A percentile compares a stretch with the other conserved stretches of the same genome.
These are phyloP conservation scores for Leishmania mexicana DNA, from an alignment of 208 protist species.

Conservation along the genomic window DNA sequence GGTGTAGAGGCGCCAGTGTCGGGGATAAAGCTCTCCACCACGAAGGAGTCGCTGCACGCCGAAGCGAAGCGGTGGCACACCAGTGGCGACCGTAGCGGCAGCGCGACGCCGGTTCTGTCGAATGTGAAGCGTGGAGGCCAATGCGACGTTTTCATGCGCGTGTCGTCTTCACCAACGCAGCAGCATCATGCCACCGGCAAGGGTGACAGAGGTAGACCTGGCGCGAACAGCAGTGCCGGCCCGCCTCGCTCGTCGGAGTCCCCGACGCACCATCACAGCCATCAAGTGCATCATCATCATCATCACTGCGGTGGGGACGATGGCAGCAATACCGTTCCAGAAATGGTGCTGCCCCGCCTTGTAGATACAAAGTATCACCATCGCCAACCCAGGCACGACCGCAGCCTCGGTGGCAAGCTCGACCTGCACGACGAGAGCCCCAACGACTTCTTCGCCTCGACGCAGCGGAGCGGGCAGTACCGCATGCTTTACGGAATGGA, in stretches of 20 bases:
- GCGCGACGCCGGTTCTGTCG: background rate
- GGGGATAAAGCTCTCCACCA: background rate
- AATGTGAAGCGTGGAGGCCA: background rate
- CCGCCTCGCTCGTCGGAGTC: background rate
- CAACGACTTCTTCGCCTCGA: slow-evolving; percentile 5
- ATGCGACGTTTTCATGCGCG: slow-evolving; percentile 17
- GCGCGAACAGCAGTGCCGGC: background rate
- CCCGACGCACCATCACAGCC: background rate
- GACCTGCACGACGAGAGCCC: background rate
- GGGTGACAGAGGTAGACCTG: background rate
- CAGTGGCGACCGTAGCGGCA: background rate
- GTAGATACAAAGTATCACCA: background rate
- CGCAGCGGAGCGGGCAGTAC: background rate
- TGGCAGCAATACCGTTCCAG: background rate
- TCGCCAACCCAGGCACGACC: background rate
- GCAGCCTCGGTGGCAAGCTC: background rate
- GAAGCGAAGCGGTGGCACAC: background rate
- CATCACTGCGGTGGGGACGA: background rate
- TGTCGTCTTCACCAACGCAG: background rate
- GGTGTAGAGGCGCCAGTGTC: background rate
- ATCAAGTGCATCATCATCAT: background rate
- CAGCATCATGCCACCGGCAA: background rate
- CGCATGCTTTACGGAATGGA: background rate
- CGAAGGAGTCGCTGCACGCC: slow-evolving; percentile 11
- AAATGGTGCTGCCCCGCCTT: background rate